Conservation (phyloP, 2,329 filamentous ascomycete genomes). For the Colletotrichum magnum region DNA sequence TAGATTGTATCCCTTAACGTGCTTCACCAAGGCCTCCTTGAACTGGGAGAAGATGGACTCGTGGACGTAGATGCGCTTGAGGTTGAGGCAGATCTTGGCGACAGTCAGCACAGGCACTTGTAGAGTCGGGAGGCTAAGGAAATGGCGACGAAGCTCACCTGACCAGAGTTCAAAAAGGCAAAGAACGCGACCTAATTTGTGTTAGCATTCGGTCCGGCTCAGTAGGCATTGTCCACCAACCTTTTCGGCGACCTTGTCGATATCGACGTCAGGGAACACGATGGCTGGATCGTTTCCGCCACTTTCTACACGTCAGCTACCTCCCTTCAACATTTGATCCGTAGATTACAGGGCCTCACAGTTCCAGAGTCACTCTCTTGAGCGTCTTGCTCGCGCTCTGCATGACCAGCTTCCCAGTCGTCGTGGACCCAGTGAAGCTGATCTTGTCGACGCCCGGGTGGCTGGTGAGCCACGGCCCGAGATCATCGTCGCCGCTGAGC, state of each 20-base stretch:
- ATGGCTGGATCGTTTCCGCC: constrained; percentile 74
- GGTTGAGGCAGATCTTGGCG: constrained; percentile 25
- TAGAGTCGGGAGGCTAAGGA: too few relatives aligned
- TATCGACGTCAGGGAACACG: constrained; percentile 69
- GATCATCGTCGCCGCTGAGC: constrained; percentile 71
- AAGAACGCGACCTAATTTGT: constrained; percentile 18
- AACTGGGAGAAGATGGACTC: constrained; percentile 30
- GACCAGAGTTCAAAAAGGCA: constrained; percentile 19
- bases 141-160: neutral
- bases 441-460: constrained; percentile 75
- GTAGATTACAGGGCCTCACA: too few relatives aligned
- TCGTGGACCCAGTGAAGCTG: constrained; percentile 73
- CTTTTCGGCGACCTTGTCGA: constrained; percentile 52
- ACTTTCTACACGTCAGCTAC: constrained; percentile 25
- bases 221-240: constrained; percentile 41
- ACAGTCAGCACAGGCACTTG: too few relatives aligned
- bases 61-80: constrained; percentile 46
- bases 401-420: constrained; percentile 73
- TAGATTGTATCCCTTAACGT: constrained; percentile 50
- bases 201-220: neutral
- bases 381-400: constrained; percentile 67
- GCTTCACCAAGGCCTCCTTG: constrained; percentile 43
- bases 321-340: too few relatives aligned
- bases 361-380: constrained; percentile 73
- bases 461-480: constrained; percentile 70